phyloP scores from a whole-genome alignment of 768 basidiomycete species.

The Astraeus odoratus region DNA sequence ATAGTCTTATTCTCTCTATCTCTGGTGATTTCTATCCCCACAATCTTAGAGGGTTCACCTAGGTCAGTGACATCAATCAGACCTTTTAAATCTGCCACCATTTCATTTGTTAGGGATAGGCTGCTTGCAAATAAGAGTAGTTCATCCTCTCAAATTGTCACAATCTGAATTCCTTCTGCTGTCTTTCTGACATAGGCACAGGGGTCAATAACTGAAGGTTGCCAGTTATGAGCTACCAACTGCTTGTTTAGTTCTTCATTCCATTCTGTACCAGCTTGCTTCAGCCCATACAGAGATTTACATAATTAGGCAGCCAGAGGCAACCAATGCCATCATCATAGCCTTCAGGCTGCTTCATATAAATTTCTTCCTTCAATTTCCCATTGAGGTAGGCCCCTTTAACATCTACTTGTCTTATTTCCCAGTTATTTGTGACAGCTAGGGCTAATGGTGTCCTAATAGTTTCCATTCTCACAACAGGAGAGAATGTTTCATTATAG shows the following conservation, averaged over 20 bases:
- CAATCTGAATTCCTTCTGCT: constrained; percentile 6
- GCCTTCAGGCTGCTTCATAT: constrained; percentile 25
- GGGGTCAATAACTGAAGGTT: constrained; percentile 9
- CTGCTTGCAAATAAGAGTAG: constrained; percentile 13
- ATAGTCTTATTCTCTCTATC: not conserved
- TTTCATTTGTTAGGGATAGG: no score
- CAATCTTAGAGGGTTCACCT: constrained; percentile 14
- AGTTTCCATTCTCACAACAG: no score
- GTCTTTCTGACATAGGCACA: constrained; percentile 7
- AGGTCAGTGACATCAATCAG: constrained; percentile 17
- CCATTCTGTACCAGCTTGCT: constrained; percentile 25
- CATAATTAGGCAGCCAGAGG: constrained; percentile 17
- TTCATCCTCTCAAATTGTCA: constrained; percentile 28
- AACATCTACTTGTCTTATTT: constrained; percentile 27
- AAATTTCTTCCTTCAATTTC: constrained; percentile 24
- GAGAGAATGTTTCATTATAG: no score
- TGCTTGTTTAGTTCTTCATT: constrained; percentile 18
- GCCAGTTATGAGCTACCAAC: constrained; percentile 17
- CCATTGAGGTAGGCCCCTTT: no score
- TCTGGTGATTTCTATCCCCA: constrained; percentile 20
- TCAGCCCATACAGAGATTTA: constrained; percentile 24
- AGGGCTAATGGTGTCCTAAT: constrained; percentile 15
- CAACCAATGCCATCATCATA: constrained; percentile 8
- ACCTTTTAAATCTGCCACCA: constrained; percentile 5
- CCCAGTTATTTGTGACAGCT: constrained; percentile 5